Evolutionary conservation across 1,139 yeast genomes (phyloP).

Genomic region (Hemisphaericaspora lyxosophila): DNA sequence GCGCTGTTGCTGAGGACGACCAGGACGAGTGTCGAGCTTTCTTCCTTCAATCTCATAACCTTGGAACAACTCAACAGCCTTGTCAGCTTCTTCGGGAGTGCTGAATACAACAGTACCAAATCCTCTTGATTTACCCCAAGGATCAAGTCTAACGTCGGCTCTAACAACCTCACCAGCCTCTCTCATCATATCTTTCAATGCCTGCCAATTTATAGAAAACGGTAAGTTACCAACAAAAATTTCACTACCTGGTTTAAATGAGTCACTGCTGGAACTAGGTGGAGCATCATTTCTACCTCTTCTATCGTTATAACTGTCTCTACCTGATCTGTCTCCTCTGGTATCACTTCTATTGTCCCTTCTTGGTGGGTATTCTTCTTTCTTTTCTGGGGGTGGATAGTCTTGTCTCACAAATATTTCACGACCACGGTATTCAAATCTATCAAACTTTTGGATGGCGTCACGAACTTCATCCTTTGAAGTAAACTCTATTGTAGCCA

Average conservation of each 20-base stretch:
- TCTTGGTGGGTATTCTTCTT: conserved; percentile 22
- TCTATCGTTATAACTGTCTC: conserved; percentile 12
- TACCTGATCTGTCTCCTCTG: conserved; percentile 14
- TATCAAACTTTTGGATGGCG: conserved; percentile 75
- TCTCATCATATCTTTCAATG: conserved; percentile 80
- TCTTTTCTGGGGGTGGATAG: conserved; percentile 68
- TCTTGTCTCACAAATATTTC: conserved; percentile 89
- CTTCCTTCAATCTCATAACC: conserved; percentile 74
- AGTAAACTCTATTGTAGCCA: conserved; percentile 89
- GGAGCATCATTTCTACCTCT: conserved; percentile 10
- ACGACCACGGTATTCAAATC: conserved; percentile 69
- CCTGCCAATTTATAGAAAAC: conserved; percentile 78
- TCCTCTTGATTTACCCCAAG: conserved; percentile 80
- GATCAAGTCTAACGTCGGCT: conserved; percentile 74
- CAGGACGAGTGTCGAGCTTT: conserved; percentile 67
- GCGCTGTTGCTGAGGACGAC: conserved; percentile 23
- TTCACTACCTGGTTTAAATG: conserved; percentile 54
- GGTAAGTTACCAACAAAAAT: conserved; percentile 84
- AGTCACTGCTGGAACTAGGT: conserved; percentile 16
- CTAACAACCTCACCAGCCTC: conserved; percentile 72
- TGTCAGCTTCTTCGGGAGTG: conserved; percentile 58
- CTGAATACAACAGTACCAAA: conserved; percentile 74
- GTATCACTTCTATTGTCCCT: conserved; percentile 6
- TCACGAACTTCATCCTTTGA: conserved; percentile 64
- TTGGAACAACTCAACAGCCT: conserved; percentile 61